A percentile compares a stretch with the other conserved stretches of the same genome.
Conservation (phyloP, 768 basidiomycete genomes). For the Amanita subjunquillea region DNA sequence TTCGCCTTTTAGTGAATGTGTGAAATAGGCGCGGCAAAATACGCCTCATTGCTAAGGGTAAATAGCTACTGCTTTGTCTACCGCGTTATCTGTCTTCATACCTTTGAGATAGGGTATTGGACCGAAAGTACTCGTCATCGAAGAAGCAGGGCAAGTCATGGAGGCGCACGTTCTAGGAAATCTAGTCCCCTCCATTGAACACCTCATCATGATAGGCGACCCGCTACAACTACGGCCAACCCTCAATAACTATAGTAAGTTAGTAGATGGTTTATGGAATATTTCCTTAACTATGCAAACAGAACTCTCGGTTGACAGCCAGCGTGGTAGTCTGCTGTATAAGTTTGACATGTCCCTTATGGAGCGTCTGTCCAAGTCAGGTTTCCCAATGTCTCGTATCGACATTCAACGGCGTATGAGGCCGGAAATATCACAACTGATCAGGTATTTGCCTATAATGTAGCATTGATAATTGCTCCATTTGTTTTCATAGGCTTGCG, state of each 20-base stretch:
- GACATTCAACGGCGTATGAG: conserved; percentile 71
- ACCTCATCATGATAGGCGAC: conserved; percentile 75
- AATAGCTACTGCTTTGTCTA: not conserved
- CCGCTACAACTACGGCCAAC: conserved; percentile 68
- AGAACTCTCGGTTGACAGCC: conserved; percentile 65
- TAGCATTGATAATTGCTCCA: not conserved
- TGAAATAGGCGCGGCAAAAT: conserved; percentile 55
- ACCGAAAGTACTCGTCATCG: conserved; percentile 58
- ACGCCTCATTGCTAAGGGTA: conserved; percentile 48
- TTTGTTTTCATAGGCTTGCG: conserved; percentile 21
- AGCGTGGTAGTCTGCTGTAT: conserved; percentile 41
- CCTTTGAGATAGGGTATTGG: conserved; percentile 32
- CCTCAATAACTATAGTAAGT: conserved; percentile 49
- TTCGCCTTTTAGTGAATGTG: not conserved
- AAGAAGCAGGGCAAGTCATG: conserved; percentile 77
- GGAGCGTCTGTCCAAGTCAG: conserved; percentile 53
- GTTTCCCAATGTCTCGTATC: conserved; percentile 58
- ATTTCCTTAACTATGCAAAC: not conserved
- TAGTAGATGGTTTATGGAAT: not conserved
- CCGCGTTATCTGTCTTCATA: not conserved
- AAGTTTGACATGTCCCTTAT: conserved; percentile 67
- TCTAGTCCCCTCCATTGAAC: conserved; percentile 56
- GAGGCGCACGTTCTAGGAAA: conserved; percentile 66
- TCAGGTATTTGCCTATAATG: conserved; percentile 27
- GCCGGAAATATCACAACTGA: conserved; percentile 52